Base-by-base conservation (phyloP, 2,329 filamentous ascomycete species). In the Claviceps sp. region DNA sequence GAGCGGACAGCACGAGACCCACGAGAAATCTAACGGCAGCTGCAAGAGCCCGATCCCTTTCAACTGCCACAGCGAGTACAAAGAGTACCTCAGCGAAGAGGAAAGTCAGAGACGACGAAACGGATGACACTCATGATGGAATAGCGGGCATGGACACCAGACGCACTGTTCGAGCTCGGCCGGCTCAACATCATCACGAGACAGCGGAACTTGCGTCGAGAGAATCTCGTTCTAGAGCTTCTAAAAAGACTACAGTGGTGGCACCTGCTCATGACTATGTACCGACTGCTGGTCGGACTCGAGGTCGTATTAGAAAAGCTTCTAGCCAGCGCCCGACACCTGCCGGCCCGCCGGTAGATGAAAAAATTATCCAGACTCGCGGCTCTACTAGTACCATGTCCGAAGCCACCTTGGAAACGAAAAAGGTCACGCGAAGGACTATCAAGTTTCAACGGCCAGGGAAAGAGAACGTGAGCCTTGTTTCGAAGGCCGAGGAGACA, bases 381-480 rank as follows among this genome's bases (percentile, higher is more conserved):
- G 54, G 58, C 30, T 55, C 58, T n/a, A 26, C 24, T 18, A 6
- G 22, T 41, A 54, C 60, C 16, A 55, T 59, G n/a, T 61, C 62
- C 44, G 70, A 67, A 34, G 58, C 64, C 5, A 63, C 62, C 4
- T 56, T 62, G 16, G 63, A 67, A 37, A 62, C 57, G 56, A 77
- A 71, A 63, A 64, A 75, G 18, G 67, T 70, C 5, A 64, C 70
- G 37, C 82, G 78, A 68, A 84, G 82, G 69, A 73, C 71, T 2
- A 80, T 84, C 59, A 81, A 76, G 53, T 84, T 84, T 62, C 73
- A 82, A 61, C 78, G 79, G 58, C 76, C 77, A 3, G 79, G 82
- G 62, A 84, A 84, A 65, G 81, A 84, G 62, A 84, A 84, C 56
- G 65, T 79, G 40, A 62, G 70, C 20, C 77, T 76, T 14, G 58